Conservation (phyloP, 2,329 filamentous ascomycete species). For the Xylaria sp. region DNA sequence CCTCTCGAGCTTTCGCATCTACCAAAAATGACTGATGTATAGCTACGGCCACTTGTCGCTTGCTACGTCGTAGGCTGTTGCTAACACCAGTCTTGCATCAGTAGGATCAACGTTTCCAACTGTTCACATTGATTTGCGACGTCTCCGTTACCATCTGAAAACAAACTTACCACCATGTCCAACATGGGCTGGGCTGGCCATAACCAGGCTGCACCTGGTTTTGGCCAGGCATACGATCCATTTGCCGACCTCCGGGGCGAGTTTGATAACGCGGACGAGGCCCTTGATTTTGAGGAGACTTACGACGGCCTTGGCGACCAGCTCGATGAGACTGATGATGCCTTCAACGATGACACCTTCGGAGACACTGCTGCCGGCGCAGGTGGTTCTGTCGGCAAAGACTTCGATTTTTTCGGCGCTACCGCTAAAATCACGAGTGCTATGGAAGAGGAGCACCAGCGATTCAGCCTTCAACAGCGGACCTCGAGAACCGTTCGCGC, state of each 20-base stretch:
- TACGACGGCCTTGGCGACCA: slow-evolving; percentile 94
- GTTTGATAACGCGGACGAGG: slow-evolving; percentile 66
- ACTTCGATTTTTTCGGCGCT: slow-evolving; percentile 96
- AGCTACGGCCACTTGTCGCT: neutral
- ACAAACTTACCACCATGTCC: slow-evolving; percentile 33
- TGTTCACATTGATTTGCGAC: slow-evolving; percentile 8
- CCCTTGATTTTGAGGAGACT: slow-evolving; percentile 90
- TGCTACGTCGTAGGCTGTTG: slow-evolving; percentile 7
- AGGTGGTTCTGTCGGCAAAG: slow-evolving; percentile 76
- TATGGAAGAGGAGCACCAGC: slow-evolving; percentile 90
- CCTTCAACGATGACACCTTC: slow-evolving; percentile 97
- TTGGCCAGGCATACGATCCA: slow-evolving; percentile 84
- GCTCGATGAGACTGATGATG: slow-evolving; percentile 91
- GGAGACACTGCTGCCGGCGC: slow-evolving; percentile 60
- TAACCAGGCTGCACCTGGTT: slow-evolving; percentile 77
- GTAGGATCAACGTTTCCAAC: slow-evolving; percentile 15
- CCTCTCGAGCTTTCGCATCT: neutral
- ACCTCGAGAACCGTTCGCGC: slow-evolving; percentile 58
- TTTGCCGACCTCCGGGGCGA: slow-evolving; percentile 82
- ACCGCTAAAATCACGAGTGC: slow-evolving; percentile 88
- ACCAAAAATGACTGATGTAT: slow-evolving; percentile 4
- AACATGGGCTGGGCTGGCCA: slow-evolving; percentile 70
- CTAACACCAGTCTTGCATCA: slow-evolving; percentile 26
- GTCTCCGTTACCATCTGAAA: slow-evolving; percentile 1
- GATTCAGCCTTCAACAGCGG: slow-evolving; percentile 80